Base-by-base conservation (phyloP, 176 grass and related monocot genomes). In the Puya raimondii region DNA sequence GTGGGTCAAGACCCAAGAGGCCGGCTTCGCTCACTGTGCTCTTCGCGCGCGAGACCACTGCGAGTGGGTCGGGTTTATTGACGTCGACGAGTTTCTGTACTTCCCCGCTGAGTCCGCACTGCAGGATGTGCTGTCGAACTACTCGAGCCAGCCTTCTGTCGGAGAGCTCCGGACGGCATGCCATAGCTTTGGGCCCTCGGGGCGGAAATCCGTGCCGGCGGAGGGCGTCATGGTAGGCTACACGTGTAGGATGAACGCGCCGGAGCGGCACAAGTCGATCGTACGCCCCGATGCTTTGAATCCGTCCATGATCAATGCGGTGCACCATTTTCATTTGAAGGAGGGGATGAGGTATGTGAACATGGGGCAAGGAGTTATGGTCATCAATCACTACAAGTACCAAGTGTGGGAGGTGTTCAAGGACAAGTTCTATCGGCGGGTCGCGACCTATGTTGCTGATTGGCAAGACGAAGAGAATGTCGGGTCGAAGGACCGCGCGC, bases 341-440 rank as follows among this genome's bases (percentile, higher is more conserved):
- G 90, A 93, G 71, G 90, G 94, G 33, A 74, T 88, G 70, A 90
- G 64, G 65, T 93, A 83, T 67, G 90, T 77, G 27, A 93, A 99
- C 72, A 72, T 99, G 65, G 89, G 80, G 8, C 90, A 88, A 76
- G 90, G 89, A 50, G 25, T 80, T 10, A 88, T 99, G 82, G 65
- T 90, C 66, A 91, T 99, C 87, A 99, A 99, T 67, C 94, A 99
- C 71, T 99, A 93, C 63, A 99, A 99, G 70, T 99, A 93, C 66
- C 94, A 99, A 78, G 94, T 85, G 21, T 99, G 94, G 94, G 87
- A 99, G 73, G 89, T 93, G 74, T 99, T 99, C 80, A 99, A 99
- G 69, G 94, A 99, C 12, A 99, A 99, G 75, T 99, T 99, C 47
- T 78, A 84, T 14, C 71, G 94, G 11, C 80, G 94, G 47, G 94